Evolutionary conservation across 2,329 filamentous ascomycete genomes (phyloP).

Genomic region (Colletotrichum sublineola): DNA sequence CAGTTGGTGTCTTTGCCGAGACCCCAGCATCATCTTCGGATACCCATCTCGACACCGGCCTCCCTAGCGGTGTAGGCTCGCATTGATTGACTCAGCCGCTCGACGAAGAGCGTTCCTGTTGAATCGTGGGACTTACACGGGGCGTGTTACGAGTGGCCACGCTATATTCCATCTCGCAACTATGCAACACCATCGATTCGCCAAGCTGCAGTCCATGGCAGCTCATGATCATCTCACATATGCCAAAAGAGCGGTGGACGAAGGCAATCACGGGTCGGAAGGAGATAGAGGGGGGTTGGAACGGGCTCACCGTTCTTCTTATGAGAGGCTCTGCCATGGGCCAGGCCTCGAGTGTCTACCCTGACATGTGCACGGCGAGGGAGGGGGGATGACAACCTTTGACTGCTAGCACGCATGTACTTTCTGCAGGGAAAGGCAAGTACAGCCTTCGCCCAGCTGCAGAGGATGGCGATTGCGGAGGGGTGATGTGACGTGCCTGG

Average conservation of each 20-base stretch:
- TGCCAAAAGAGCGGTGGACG: conserved; percentile 41
- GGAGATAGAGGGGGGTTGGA: conserved; percentile 23
- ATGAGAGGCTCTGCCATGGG: conserved; percentile 31
- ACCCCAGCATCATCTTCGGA: conserved; percentile 22
- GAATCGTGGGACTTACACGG: conserved; percentile 32
- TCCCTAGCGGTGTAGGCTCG: conserved; percentile 39
- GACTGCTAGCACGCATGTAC: conserved; percentile 32
- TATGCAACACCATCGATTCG: conserved; percentile 26
- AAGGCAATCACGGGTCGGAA: conserved; percentile 18
- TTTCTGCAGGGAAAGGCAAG: conserved; percentile 38
- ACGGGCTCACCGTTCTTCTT: conserved; percentile 38
- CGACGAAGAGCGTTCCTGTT: conserved; percentile 39
- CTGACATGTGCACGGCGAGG: conserved; percentile 29
- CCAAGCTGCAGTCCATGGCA: conserved; percentile 35
- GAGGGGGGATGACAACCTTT: conserved; percentile 30
- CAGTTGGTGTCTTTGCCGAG: conserved; percentile 40
- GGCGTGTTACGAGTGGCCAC: conserved; percentile 36
- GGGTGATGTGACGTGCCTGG: conserved; percentile 19
- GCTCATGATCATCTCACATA: conserved; percentile 37
- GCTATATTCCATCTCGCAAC: conserved; percentile 1
- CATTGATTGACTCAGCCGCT: conserved; percentile 34
- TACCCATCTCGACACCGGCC: conserved; percentile 26
- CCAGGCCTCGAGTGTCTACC: conserved; percentile 22
- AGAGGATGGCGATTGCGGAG: conserved; percentile 27
- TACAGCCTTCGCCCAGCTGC: conserved; percentile 34